These are phyloP conservation scores for Acer saccharum DNA, from an alignment of 345 rosid genomes.

Conservation along the genomic window DNA sequence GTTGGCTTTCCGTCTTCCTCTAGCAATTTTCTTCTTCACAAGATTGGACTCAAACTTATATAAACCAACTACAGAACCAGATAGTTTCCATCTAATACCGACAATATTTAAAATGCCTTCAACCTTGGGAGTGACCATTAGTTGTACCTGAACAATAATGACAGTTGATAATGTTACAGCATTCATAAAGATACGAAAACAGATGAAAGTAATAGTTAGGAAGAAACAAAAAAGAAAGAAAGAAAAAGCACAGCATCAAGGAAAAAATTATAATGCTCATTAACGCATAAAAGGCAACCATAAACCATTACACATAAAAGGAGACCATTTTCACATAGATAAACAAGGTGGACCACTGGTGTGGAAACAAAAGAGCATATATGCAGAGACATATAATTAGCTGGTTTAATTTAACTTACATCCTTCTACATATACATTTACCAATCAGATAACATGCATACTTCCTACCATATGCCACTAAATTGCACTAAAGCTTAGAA, in stretches of 20 bases:
- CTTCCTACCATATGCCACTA: background rate
- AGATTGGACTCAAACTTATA: constrained; percentile 57
- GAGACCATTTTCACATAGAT: background rate
- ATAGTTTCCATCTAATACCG: constrained; percentile 91
- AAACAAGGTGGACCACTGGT: constrained; percentile 3
- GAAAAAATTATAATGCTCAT: background rate
- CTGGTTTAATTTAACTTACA: background rate
- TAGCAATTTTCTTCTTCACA: constrained; percentile 49
- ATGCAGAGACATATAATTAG: background rate
- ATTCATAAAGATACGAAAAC: constrained; percentile 4
- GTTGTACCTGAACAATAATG: constrained; percentile 63
- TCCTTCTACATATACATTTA: background rate
- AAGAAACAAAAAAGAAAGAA: background rate
- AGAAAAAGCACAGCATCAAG: background rate
- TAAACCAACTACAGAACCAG: constrained; percentile 76
- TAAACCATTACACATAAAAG: background rate
- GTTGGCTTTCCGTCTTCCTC: constrained; percentile 56
- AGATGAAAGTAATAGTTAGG: background rate
- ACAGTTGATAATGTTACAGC: constrained; percentile 10
- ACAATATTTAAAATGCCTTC: constrained; percentile 88
- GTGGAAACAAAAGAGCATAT: constrained; percentile 1
- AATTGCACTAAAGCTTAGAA: background rate
- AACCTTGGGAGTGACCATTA: constrained; percentile 72
- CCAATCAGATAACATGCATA: background rate
- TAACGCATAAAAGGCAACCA: background rate